phyloP scores from a whole-genome alignment of 1,284 basidiomycete genomes.

The Ceratobasidium sp. region DNA sequence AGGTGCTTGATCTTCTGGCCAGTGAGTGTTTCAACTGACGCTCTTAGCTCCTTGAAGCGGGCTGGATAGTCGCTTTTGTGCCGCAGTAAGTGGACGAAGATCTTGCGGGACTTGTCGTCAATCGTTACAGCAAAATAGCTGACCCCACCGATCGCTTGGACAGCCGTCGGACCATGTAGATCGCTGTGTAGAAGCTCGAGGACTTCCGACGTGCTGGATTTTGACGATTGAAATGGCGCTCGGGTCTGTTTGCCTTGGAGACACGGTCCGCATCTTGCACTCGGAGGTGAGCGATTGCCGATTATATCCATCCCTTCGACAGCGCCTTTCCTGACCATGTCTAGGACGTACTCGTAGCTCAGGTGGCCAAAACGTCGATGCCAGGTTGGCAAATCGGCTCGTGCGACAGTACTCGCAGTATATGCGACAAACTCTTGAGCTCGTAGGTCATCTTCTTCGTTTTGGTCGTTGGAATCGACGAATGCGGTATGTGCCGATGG shows the following conservation, averaged over 20 bases:
- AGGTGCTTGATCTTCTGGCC: conserved; percentile 48
- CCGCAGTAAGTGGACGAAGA: conserved; percentile 10
- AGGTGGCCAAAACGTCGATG: conserved; percentile 18
- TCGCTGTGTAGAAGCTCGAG: conserved; percentile 56
- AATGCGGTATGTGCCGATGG: neutral
- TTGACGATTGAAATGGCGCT: conserved; percentile 18
- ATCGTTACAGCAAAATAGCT: conserved; percentile 16
- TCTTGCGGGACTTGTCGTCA: conserved; percentile 22
- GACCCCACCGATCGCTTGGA: neutral
- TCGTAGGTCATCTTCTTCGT: neutral
- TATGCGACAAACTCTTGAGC: conserved; percentile 23
- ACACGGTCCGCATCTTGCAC: conserved; percentile 11
- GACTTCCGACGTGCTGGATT: conserved; percentile 25
- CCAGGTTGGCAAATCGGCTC: conserved; percentile 22
- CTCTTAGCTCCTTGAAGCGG: conserved; percentile 55
- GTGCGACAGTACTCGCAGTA: conserved; percentile 12
- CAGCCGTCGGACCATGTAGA: conserved; percentile 7
- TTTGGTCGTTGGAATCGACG: neutral
- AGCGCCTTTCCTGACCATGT: conserved; percentile 23
- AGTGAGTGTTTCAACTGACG: conserved; percentile 50
- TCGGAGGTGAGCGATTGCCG: conserved; percentile 15
- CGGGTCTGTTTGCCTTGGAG: conserved; percentile 45
- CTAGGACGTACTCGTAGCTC: conserved; percentile 25
- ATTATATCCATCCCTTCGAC: conserved; percentile 17
- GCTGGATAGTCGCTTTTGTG: neutral